phyloP scores from a whole-genome alignment of 2,329 filamentous ascomycete genomes.

The Colletotrichum lentis region DNA sequence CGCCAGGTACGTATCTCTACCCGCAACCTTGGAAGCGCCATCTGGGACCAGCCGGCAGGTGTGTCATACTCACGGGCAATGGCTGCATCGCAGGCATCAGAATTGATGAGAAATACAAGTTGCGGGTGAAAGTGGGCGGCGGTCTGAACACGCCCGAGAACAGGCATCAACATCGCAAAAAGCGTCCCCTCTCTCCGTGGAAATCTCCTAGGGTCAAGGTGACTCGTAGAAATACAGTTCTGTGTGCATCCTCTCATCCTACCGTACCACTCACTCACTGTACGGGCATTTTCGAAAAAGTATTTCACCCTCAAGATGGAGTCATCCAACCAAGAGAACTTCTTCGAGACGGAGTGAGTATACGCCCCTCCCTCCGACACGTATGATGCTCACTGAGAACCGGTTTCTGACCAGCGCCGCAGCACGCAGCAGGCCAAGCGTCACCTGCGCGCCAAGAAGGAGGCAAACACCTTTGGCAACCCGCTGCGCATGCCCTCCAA shows the following conservation, averaged over 20 bases:
- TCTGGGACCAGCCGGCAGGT: background rate
- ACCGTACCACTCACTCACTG: background rate
- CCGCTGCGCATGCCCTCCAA: constrained; percentile 86
- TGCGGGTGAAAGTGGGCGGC: constrained; percentile 19
- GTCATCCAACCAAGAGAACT: constrained; percentile 78
- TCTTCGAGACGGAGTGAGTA: constrained; percentile 89
- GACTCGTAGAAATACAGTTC: background rate
- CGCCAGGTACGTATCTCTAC: constrained; percentile 9
- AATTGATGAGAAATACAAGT: constrained; percentile 37
- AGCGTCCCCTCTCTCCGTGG: background rate
- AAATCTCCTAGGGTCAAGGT: background rate
- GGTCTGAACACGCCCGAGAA: constrained; percentile 2
- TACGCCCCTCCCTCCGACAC: background rate
- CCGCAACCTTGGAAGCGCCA: accelerated
- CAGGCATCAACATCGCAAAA: constrained; percentile 4
- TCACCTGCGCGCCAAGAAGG: constrained; percentile 62
- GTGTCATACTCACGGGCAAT: constrained; percentile 9
- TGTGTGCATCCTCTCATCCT: too few relatives aligned
- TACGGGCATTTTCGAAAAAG: background rate
- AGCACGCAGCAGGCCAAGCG: constrained; percentile 33
- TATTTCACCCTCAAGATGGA: constrained; percentile 63
- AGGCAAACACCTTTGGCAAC: constrained; percentile 79
- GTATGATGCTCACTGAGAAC: constrained; percentile 44
- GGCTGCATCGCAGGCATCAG: constrained; percentile 24
- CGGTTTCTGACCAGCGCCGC: constrained; percentile 2